A percentile compares a stretch with the other conserved stretches of the same genome.
Conservation (phyloP, 768 basidiomycete species). For the Vararia minispora region DNA sequence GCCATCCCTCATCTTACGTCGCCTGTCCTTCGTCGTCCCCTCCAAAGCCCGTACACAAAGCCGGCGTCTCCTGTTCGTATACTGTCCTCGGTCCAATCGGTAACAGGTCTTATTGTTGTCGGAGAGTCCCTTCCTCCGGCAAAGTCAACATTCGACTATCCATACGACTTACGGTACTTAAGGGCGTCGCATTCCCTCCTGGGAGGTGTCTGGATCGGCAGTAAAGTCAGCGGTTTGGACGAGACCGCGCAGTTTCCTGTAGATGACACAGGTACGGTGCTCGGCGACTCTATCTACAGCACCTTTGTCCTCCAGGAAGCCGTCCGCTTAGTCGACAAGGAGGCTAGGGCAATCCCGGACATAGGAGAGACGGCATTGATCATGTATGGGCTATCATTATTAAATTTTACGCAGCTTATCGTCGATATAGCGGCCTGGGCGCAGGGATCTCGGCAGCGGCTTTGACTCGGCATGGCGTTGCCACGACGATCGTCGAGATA, state of each 20-base stretch:
- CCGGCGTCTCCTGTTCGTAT: slow-evolving; percentile 49
- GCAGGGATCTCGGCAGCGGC: slow-evolving; percentile 72
- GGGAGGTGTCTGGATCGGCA: slow-evolving; percentile 71
- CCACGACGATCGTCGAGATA: slow-evolving; percentile 83
- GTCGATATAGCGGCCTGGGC: slow-evolving; percentile 65
- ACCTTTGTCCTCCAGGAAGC: slow-evolving; percentile 87
- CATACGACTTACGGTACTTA: slow-evolving; percentile 28
- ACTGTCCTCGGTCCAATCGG: slow-evolving; percentile 52
- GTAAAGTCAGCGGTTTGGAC: slow-evolving; percentile 25
- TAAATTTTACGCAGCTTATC: slow-evolving; percentile 7
- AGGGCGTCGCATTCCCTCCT: slow-evolving; percentile 45
- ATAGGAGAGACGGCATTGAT: slow-evolving; percentile 46
- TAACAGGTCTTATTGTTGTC: slow-evolving; percentile 78
- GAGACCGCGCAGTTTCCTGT: slow-evolving; percentile 21
- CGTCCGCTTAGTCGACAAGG: slow-evolving; percentile 53
- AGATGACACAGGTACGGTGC: slow-evolving; percentile 40
- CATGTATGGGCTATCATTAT: slow-evolving; percentile 49
- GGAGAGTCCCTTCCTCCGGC: slow-evolving; percentile 49
- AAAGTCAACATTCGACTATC: slow-evolving; percentile 14
- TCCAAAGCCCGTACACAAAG: slow-evolving; percentile 37
- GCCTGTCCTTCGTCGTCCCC: slow-evolving; percentile 47
- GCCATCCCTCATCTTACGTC: slow-evolving; percentile 26
- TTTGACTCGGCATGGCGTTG: slow-evolving; percentile 55
- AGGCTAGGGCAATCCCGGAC: slow-evolving; percentile 25
- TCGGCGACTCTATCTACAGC: slow-evolving; percentile 75